phyloP scores from a whole-genome alignment of 371 early-diverging fungal genomes.

The Caulochytrium protostelioides region DNA sequence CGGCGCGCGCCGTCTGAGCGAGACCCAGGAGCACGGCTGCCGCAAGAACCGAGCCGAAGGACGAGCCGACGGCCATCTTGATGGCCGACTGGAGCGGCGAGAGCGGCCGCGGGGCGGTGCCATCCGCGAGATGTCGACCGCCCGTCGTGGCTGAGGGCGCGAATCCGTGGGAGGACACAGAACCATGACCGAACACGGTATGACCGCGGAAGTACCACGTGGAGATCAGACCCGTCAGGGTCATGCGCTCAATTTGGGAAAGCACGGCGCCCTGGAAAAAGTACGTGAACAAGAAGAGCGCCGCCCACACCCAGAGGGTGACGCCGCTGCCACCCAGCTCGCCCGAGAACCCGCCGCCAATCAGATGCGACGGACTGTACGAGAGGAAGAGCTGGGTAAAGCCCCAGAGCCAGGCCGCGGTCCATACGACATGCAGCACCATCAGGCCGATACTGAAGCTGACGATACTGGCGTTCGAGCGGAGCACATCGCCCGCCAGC shows the following conservation, averaged over 20 bases:
- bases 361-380: neutral
- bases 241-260: conserved; percentile 42
- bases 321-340: conserved; percentile 2
- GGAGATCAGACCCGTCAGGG: conserved; percentile 43
- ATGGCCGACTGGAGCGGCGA: too few species aligned
- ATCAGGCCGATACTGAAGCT: conserved; percentile 32
- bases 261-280: conserved; percentile 51
- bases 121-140: too few species aligned
- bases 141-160: too few species aligned
- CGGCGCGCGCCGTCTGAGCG: too few species aligned
- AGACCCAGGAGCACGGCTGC: too few species aligned
- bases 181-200: too few species aligned
- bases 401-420: conserved; percentile 38
- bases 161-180: too few species aligned
- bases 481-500: conserved; percentile 49
- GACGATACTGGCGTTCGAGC: conserved; percentile 44
- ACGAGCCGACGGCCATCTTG: too few species aligned
- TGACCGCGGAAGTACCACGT: conserved; percentile 53
- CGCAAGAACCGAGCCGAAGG: too few species aligned
- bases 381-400: conserved; percentile 40
- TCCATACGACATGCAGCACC: conserved; percentile 31
- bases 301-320: conserved; percentile 8
- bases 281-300: conserved; percentile 40
- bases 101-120: too few species aligned
- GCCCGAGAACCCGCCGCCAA: neutral